A percentile compares a stretch with the other conserved stretches of the same genome.
These are phyloP conservation scores for Podaxis sp. DNA, from an alignment of 768 basidiomycete genomes.

Conservation along the genomic window DNA sequence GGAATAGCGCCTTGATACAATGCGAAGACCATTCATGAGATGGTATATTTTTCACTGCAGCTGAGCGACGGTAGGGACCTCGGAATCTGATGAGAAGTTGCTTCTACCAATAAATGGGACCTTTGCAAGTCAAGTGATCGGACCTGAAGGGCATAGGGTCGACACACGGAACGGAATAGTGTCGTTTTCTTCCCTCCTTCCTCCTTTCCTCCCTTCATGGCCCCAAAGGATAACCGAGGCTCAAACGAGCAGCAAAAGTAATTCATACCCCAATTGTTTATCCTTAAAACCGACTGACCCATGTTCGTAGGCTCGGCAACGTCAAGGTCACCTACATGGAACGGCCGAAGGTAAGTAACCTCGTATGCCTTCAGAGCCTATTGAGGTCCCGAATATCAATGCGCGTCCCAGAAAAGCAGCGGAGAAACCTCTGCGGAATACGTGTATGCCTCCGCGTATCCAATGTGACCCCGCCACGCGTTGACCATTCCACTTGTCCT, in stretches of 20 bases:
- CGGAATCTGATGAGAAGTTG: not conserved
- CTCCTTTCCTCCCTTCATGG: constrained; percentile 1
- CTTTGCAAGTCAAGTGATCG: constrained; percentile 2
- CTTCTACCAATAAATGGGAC: not conserved
- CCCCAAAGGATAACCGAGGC: not conserved
- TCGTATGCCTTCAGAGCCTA: not conserved
- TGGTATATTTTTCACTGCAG: no score
- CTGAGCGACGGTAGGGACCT: not conserved
- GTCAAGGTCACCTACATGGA: constrained; percentile 11
- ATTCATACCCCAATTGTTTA: not conserved
- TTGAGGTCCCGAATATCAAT: not conserved
- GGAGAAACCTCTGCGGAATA: constrained; percentile 4
- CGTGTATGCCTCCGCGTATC: constrained; percentile 1
- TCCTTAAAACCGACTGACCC: not conserved
- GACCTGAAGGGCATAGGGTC: not conserved
- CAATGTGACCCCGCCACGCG: not conserved
- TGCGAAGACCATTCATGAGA: no score
- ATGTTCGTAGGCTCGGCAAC: not conserved
- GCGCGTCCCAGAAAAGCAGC: not conserved
- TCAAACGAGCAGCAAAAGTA: not conserved
- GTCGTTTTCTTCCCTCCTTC: not conserved
- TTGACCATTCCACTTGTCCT: not conserved
- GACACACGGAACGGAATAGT: not conserved
- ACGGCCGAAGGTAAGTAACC: not conserved
- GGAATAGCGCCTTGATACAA: no score